Base-by-base conservation (phyloP, 2,329 filamentous ascomycete species). In the Didymella keratinophila region DNA sequence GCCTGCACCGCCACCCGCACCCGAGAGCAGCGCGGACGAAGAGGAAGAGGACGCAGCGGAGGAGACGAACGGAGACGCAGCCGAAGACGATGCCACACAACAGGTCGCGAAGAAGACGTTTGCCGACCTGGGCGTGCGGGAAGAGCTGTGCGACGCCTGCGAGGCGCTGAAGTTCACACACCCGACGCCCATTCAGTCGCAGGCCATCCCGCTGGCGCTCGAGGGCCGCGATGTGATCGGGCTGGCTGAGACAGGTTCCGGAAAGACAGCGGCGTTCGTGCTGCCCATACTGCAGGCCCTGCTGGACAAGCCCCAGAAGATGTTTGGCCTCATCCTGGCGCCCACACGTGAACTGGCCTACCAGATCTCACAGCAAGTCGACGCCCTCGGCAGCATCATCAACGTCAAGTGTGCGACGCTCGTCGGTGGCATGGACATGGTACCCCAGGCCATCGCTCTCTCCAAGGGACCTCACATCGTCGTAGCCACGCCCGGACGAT, bases 381-480 rank as follows among this genome's bases (percentile, higher is more conserved):
- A 97, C 73, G 91, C 91, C 0, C 84, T 99, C 0, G 93, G 94
- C 5, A 88, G 91, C 10, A 82, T 93, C 27, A 97, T 99, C 67
- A 90, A 88, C n/a, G 89, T 98, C 36, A 87, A 92, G 71, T 92
- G 88, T 71, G 89, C 91, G 7, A 89, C 94, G 16, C 87, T 99
- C 42, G 91, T 98, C 1, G 95, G 95, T 69, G 95, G 95, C 42
- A 88, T 98, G 83, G 94, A 98, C 65, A 97, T 97, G 92, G 91
- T 97, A 1, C 86, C 91, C 0, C 95, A 99, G 76, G 80, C 90
- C 1, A 96, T 99, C 63, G 90, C 93, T 0, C 85, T 99, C 0
- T 92, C 91, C n/a, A 97, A 97, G 83, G 94, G 94, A 69, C 95
- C 95, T 8, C 95, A 99, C 71, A 89, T 99, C 23, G 83, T 98